Base-by-base conservation (phyloP, 2,329 filamentous ascomycete genomes). In the Monosporascus sp. region DNA sequence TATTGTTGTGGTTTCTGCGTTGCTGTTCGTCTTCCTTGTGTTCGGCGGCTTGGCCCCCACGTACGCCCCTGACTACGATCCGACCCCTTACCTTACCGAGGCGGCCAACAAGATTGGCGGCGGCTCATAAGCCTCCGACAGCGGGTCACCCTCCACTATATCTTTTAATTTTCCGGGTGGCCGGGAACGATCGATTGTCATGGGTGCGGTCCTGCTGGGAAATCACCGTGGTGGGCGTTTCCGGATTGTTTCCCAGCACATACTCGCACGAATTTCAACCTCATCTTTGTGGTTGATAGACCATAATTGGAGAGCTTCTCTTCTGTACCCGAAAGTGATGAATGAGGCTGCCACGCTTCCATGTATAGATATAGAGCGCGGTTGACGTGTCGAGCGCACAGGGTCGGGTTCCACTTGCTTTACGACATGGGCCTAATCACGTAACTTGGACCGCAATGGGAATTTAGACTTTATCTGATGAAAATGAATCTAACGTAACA, bases 1-100 rank as follows among this genome's bases (percentile, higher is more conserved):
- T 50, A 76, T 90, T 58, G 77, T 94, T 62, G 82, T 93, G 56
- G 81, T 77, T 50, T 72, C 80, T 25, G 78, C 81, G 20, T 69
- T 89, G 54, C 71, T 88, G 58, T 73, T 81, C 50, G 72, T 93
- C 61, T 86, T 94, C 71, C 70, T 89, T 60, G 71, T 95, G 20
- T 81, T 95, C 53, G 83, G 82, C 56, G 82, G 83, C 41, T 71
- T 89, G 58, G 85, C 84, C 48, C 86, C 86, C 22, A 77, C 74
- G 27, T 83, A 83, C 57, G 78, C 77, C 17, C 72, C 79, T 31
- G 77, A 76, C 37, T 82, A 82, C 60, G 76, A 82, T 64, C 73
- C 81, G 6, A 68, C 72, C 51, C 76, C 74, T 62, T 72, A 79
- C 50, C 69, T 79, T 51, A 73, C 69, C 54, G 74, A 74, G 60